A percentile compares a stretch with the other conserved stretches of the same genome.
phyloP scores from a whole-genome alignment of 306 rosid genomes.

The Dalbergia cochinchinensis region DNA sequence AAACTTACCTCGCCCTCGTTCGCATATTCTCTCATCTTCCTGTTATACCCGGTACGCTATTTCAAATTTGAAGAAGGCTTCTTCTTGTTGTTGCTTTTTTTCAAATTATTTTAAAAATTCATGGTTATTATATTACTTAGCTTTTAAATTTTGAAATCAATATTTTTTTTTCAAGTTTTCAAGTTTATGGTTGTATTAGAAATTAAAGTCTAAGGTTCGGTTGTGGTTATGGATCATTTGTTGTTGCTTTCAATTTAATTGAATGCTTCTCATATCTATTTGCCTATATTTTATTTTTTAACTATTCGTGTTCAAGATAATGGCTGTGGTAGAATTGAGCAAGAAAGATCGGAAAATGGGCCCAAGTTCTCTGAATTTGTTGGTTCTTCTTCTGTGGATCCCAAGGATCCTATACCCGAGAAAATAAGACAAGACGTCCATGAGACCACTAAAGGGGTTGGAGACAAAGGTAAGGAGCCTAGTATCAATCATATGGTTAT shows the following conservation, averaged over 20 bases:
- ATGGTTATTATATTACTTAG: background rate
- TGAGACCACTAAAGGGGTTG: too few species aligned
- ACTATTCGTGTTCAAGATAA: constrained; percentile 46
- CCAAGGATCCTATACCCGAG: constrained; percentile 5
- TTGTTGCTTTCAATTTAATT: background rate
- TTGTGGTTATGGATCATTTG: too few species aligned
- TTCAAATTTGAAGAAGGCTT: background rate
- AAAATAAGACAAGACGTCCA: too few species aligned
- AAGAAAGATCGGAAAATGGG: constrained; percentile 43
- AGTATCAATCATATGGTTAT: too few species aligned
- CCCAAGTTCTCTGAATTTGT: constrained; percentile 15
- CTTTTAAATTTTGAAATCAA: background rate
- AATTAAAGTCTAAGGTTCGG: background rate
- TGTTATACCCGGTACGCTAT: background rate
- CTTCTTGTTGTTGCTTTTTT: background rate
- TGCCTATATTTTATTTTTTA: background rate
- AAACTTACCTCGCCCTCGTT: background rate
- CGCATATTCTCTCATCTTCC: background rate
- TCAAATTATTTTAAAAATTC: too few species aligned
- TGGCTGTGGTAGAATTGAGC: constrained; percentile 44
- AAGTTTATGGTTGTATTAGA: too few species aligned
- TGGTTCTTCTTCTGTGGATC: constrained; percentile 35
- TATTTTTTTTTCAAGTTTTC: too few species aligned
- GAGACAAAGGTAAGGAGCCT: too few species aligned
- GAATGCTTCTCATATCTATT: constrained; percentile 17